phyloP scores from a whole-genome alignment of 2,329 filamentous ascomycete species.

The Aspergillus carbonarius region DNA sequence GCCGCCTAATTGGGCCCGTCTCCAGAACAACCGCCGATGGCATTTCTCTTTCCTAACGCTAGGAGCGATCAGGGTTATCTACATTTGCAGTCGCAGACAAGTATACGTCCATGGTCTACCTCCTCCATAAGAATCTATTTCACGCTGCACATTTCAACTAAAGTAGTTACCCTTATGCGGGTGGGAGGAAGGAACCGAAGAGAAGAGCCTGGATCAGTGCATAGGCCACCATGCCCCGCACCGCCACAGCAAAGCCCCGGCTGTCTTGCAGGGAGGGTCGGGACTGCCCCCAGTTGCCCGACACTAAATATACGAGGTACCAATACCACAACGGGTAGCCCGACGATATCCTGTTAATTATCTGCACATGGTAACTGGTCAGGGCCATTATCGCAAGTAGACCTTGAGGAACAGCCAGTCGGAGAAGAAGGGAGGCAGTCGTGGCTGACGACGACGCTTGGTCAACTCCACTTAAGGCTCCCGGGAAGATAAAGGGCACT shows the following conservation, averaged over 20 bases:
- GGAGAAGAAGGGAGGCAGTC: slow-evolving; percentile 39
- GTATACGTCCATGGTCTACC: background rate
- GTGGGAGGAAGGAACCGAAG: slow-evolving; percentile 88
- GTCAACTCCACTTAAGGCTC: slow-evolving; percentile 12
- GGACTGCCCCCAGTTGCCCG: slow-evolving; percentile 21
- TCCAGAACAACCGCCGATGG: slow-evolving; percentile 2
- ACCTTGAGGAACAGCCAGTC: slow-evolving; percentile 70
- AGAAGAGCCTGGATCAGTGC: slow-evolving; percentile 76
- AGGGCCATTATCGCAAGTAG: slow-evolving; percentile 69
- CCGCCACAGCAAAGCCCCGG: slow-evolving; percentile 37
- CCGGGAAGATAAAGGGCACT: slow-evolving; percentile 24
- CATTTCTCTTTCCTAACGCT: background rate
- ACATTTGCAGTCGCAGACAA: background rate
- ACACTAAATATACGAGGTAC: slow-evolving; percentile 60
- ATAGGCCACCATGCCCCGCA: slow-evolving; percentile 77
- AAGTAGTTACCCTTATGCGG: slow-evolving; percentile 57
- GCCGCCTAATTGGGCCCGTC: slow-evolving; percentile 20
- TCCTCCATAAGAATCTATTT: too few relatives aligned
- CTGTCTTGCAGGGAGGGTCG: slow-evolving; percentile 14
- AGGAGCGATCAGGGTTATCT: background rate
- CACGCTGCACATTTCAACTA: background rate
- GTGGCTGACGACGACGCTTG: slow-evolving; percentile 17
- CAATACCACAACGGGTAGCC: slow-evolving; percentile 89
- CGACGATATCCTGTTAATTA: slow-evolving; percentile 84
- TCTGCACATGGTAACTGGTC: slow-evolving; percentile 87